These are phyloP conservation scores for Sarocladium oryzae DNA, from an alignment of 2,329 filamentous ascomycete species.

Conservation along the genomic window DNA sequence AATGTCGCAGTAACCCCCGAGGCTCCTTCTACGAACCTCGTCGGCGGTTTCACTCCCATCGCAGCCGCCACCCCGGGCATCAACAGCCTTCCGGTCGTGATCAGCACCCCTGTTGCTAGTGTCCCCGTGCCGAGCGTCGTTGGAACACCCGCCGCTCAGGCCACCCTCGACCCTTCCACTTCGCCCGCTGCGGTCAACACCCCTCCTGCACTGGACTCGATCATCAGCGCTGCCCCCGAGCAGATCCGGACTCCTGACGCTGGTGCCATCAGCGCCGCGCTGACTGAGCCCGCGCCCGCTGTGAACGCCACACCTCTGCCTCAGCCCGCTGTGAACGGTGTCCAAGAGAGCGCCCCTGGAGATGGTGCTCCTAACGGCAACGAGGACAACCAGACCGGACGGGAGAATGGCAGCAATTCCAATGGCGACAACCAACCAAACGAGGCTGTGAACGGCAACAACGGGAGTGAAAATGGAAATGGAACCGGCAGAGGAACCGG, in stretches of 20 bases:
- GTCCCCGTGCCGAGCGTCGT: background rate
- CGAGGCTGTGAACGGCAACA: background rate
- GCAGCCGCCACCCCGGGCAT: background rate
- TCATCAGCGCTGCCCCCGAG: background rate
- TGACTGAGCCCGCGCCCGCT: background rate
- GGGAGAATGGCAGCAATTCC: background rate
- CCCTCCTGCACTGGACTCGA: background rate
- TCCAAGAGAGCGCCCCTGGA: background rate
- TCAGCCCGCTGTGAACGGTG: background rate
- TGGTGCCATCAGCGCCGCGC: background rate
- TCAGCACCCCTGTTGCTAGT: background rate
- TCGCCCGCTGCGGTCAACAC: background rate
- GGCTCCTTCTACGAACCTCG: background rate
- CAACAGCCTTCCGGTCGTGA: background rate
- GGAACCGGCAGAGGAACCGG: background rate
- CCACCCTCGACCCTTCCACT: background rate
- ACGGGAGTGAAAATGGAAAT: background rate
- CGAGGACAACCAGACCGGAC: background rate
- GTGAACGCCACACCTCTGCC: background rate
- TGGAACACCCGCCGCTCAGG: background rate
- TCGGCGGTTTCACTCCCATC: slow-evolving; percentile 4
- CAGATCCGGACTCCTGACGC: slow-evolving; percentile 1
- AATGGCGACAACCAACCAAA: background rate
- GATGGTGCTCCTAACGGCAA: background rate
- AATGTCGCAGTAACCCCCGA: background rate